phyloP scores from a whole-genome alignment of 2,329 filamentous ascomycete genomes.

The Rutstroemia sp. region DNA sequence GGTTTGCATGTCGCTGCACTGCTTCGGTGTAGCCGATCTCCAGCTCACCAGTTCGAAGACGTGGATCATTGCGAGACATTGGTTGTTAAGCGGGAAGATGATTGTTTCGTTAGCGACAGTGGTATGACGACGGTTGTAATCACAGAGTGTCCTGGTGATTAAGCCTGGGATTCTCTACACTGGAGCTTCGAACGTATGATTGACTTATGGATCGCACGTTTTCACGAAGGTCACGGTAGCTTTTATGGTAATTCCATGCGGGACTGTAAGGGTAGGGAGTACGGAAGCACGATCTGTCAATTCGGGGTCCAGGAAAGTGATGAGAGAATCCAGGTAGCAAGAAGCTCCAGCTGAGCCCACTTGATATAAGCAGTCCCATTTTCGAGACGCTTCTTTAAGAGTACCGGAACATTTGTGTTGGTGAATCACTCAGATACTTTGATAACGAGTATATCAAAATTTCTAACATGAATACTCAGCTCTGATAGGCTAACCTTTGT shows the following conservation, averaged over 20 bases:
- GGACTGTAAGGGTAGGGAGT: background rate
- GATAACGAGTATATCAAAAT: background rate
- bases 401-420: background rate
- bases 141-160: too few species aligned
- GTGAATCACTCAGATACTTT: background rate
- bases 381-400: background rate
- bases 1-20: conserved; percentile 40
- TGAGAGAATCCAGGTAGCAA: background rate
- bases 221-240: background rate
- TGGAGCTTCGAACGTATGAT: background rate
- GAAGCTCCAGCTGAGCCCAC: too few species aligned
- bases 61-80: conserved; percentile 12
- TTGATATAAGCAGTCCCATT: background rate
- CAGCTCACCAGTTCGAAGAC: conserved; percentile 27
- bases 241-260: background rate
- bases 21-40: conserved; percentile 48
- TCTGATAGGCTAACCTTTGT: background rate
- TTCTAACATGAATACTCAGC: background rate
- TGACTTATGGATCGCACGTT: background rate
- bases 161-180: background rate
- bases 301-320: background rate
- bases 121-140: background rate
- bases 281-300: background rate
- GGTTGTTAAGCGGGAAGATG: background rate
- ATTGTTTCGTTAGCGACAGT: background rate